A percentile compares a stretch with the other conserved stretches of the same genome.
These are phyloP conservation scores for Epichloe aotearoae DNA, from an alignment of 2,329 filamentous ascomycete species.

Conservation along the genomic window DNA sequence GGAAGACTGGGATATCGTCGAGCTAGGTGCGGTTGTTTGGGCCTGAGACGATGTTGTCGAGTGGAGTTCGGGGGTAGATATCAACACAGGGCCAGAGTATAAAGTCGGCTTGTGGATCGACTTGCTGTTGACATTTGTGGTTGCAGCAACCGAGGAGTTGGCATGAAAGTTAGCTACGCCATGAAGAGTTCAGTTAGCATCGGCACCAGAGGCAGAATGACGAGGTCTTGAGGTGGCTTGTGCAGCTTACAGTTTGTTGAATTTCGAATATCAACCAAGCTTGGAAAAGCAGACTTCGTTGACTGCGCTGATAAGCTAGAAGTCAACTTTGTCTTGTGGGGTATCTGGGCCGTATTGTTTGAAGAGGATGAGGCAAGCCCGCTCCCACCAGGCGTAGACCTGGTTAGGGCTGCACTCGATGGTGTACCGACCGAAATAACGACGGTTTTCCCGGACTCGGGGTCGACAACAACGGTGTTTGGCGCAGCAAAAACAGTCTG, in stretches of 20 bases:
- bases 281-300: conserved; percentile 6
- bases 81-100: neutral
- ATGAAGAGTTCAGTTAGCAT: neutral
- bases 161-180: neutral
- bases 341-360: neutral
- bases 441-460: conserved; percentile 24
- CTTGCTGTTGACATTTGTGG: neutral
- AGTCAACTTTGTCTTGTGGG: conserved; percentile 2
- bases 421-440: conserved; percentile 16
- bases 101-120: conserved; percentile 1
- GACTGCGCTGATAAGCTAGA: conserved; percentile 9
- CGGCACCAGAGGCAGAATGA: neutral
- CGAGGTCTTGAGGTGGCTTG: neutral
- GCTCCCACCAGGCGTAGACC: conserved; percentile 11
- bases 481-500: conserved; percentile 28
- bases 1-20: neutral
- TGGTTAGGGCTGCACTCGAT: conserved; percentile 12
- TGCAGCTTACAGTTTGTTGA: conserved; percentile 12
- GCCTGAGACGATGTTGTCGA: neutral
- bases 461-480: conserved; percentile 24
- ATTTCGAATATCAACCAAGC: conserved; percentile 10
- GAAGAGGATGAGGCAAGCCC: conserved; percentile 9
- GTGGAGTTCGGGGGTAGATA: neutral
- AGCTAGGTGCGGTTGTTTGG: neutral
- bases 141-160: conserved; percentile 5